Conservation (phyloP, 2,329 filamentous ascomycete genomes). For the Xylaria sp. region DNA sequence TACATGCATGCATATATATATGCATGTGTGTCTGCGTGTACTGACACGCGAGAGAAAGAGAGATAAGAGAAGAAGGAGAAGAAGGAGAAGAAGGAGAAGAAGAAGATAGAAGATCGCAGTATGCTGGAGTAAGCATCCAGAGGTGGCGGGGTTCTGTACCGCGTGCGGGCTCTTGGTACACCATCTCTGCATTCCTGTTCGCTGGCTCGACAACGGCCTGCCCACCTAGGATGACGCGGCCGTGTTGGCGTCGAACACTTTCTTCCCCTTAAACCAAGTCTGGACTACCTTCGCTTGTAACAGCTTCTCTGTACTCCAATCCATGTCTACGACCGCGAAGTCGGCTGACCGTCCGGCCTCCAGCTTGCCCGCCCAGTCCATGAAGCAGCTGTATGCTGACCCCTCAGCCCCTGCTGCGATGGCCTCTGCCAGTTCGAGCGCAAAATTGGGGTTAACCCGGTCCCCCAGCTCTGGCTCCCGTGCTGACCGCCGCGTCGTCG, state of each 20-base stretch:
- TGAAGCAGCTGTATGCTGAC: conserved; percentile 58
- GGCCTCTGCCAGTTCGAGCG: conserved; percentile 54
- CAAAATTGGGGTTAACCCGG: conserved; percentile 56
- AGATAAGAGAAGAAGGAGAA: too few species aligned
- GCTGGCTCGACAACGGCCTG: conserved; percentile 13
- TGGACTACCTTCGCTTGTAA: conserved; percentile 53
- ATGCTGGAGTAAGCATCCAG: conserved; percentile 24
- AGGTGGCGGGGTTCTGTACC: conserved; percentile 2
- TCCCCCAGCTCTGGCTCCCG: conserved; percentile 51
- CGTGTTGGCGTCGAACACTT: conserved; percentile 47
- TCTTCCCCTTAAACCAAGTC: conserved; percentile 57
- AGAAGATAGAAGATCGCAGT: background rate
- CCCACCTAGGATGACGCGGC: conserved; percentile 23
- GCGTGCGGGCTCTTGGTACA: conserved; percentile 18
- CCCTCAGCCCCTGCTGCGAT: conserved; percentile 57
- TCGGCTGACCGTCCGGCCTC: conserved; percentile 59
- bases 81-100: background rate
- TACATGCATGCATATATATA: background rate
- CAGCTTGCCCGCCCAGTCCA: conserved; percentile 58
- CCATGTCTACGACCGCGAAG: conserved; percentile 59
- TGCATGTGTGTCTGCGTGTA: background rate
- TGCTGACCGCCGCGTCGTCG: conserved; percentile 58
- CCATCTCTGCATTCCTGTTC: conserved; percentile 23
- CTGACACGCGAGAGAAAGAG: background rate
- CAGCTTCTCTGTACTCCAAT: conserved; percentile 54